A percentile compares a stretch with the other conserved stretches of the same genome.
Conservation (phyloP, 2,329 filamentous ascomycete species). For the Coleophoma cylindrospora region DNA sequence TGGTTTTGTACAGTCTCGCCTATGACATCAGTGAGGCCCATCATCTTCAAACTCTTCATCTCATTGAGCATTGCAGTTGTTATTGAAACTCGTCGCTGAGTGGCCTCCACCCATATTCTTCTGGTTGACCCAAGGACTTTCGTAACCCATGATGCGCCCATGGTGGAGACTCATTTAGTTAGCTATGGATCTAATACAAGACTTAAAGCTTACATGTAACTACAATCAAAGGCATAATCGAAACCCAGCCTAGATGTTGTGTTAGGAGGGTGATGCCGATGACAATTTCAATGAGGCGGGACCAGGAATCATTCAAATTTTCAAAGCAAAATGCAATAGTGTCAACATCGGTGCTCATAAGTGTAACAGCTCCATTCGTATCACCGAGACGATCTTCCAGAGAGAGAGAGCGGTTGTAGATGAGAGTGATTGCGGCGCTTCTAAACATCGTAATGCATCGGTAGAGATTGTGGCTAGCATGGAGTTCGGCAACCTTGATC, state of each 20-base stretch:
- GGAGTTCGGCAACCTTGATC: neutral
- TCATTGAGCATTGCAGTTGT: conserved; percentile 31
- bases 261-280: conserved; percentile 16
- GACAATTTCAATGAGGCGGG: conserved; percentile 27
- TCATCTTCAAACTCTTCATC: conserved; percentile 38
- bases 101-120: conserved; percentile 29
- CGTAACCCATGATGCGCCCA: neutral
- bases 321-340: conserved; percentile 17
- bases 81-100: conserved; percentile 31
- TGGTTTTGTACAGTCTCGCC: neutral
- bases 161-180: neutral
- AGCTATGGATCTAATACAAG: too few relatives aligned
- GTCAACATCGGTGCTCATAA: conserved; percentile 40
- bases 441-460: conserved; percentile 36
- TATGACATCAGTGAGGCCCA: conserved; percentile 25
- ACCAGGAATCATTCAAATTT: conserved; percentile 29
- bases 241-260: neutral
- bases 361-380: conserved; percentile 32
- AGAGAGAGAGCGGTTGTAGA: conserved; percentile 40
- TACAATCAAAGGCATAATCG: neutral
- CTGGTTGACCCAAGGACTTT: conserved; percentile 4
- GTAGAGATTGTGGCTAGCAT: conserved; percentile 30
- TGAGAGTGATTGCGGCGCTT: conserved; percentile 36
- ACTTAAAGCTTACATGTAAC: neutral
- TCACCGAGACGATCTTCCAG: conserved; percentile 23